phyloP scores from a whole-genome alignment of 768 basidiomycete species.

The Fomitopsis pulvina region DNA sequence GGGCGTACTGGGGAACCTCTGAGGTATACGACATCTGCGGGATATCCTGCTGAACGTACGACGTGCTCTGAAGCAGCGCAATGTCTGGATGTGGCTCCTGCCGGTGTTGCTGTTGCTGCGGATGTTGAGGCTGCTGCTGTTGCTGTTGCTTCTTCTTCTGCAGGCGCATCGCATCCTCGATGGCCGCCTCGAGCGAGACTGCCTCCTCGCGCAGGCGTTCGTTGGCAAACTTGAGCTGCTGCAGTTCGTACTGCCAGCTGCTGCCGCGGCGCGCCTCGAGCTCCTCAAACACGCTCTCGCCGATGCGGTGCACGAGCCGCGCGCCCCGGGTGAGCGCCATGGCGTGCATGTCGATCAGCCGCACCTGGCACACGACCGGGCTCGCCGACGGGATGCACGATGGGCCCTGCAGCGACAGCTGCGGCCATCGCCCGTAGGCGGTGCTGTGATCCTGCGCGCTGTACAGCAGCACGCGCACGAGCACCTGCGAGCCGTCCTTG shows the following conservation, averaged over 20 bases:
- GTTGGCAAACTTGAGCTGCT: slow-evolving; percentile 74
- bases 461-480: slow-evolving; percentile 32
- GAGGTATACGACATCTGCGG: too few species aligned
- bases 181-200: slow-evolving; percentile 28
- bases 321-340: background rate
- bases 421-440: background rate
- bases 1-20: background rate
- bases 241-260: slow-evolving; percentile 92
- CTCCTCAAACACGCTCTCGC: slow-evolving; percentile 61
- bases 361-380: slow-evolving; percentile 24
- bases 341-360: slow-evolving; percentile 9
- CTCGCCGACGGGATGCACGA: slow-evolving; percentile 3
- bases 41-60: too few species aligned
- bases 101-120: background rate
- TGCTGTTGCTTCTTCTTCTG: background rate
- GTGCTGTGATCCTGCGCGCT: slow-evolving; percentile 22
- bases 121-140: background rate
- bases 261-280: slow-evolving; percentile 59
- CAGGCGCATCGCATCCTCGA: background rate
- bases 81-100: too few species aligned
- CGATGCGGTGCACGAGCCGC: slow-evolving; percentile 9
- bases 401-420: background rate
- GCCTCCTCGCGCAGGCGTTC: slow-evolving; percentile 57
- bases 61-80: too few species aligned
- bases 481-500: slow-evolving; percentile 28